These are phyloP conservation scores for Azolla pinnata DNA, from an alignment of 75 land plant species.

Conservation along the genomic window DNA sequence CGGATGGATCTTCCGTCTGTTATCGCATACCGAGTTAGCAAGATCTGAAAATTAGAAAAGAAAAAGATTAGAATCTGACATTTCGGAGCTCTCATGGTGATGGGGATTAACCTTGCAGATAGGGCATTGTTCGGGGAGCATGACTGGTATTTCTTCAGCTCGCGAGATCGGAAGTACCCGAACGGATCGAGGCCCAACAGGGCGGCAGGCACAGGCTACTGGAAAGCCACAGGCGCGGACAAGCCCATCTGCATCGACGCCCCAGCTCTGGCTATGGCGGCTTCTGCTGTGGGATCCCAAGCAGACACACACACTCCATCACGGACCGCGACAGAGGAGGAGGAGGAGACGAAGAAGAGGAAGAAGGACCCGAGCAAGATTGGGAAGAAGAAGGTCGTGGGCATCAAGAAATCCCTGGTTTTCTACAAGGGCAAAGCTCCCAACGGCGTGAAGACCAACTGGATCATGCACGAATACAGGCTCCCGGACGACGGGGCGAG, in stretches of 20 bases:
- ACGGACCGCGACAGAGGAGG: too few relatives aligned
- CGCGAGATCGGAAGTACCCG: slow-evolving; percentile 38
- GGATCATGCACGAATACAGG: slow-evolving; percentile 47
- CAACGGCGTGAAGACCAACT: slow-evolving; percentile 40
- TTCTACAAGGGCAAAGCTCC: slow-evolving; percentile 42
- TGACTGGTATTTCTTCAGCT: slow-evolving; percentile 45
- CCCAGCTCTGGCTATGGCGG: too few relatives aligned
- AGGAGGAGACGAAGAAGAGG: too few relatives aligned
- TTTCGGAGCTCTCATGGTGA: too few relatives aligned
- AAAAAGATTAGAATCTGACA: too few relatives aligned
- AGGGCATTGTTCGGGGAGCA: slow-evolving; percentile 34
- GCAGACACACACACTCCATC: too few relatives aligned
- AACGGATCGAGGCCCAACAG: slow-evolving; percentile 41
- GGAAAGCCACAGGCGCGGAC: slow-evolving; percentile 46
- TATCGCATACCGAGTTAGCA: too few relatives aligned
- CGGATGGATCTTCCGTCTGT: too few relatives aligned
- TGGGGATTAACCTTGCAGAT: too few relatives aligned
- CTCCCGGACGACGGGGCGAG: slow-evolving; percentile 23
- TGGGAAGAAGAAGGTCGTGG: slow-evolving; percentile 26
- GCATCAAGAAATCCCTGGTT: slow-evolving; percentile 39
- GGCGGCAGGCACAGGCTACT: slow-evolving; percentile 37
- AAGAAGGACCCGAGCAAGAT: too few relatives aligned
- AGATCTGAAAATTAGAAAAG: too few relatives aligned
- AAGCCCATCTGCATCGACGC: slow-evolving; percentile 33
- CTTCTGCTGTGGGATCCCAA: too few relatives aligned